Conservation (phyloP, 2,329 filamentous ascomycete species). For the Fusarium verrucosum region DNA sequence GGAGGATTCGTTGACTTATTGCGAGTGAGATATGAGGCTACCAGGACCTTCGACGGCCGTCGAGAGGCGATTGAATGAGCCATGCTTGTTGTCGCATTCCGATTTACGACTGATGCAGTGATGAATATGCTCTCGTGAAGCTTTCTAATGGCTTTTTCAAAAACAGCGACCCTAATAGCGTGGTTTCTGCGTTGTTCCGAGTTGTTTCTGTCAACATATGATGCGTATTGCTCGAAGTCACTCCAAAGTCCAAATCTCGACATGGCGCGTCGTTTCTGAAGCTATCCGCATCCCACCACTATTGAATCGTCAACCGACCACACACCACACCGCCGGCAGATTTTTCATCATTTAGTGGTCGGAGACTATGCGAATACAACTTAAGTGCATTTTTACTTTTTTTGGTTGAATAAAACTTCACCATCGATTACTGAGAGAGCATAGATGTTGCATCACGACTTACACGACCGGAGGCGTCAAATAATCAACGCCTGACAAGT, state of each 20-base stretch:
- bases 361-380: not conserved
- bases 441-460: constrained; percentile 37
- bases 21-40: constrained; percentile 22
- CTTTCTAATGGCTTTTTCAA: constrained; percentile 18
- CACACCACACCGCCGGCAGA: constrained; percentile 21
- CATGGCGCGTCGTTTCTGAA: constrained; percentile 44
- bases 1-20: constrained; percentile 29
- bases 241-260: constrained; percentile 36
- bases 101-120: constrained; percentile 39
- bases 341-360: not conserved
- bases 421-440: not conserved
- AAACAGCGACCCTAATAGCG: constrained; percentile 24
- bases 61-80: constrained; percentile 34
- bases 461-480: constrained; percentile 44
- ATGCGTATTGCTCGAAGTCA: constrained; percentile 43
- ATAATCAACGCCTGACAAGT: constrained; percentile 9
- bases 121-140: constrained; percentile 8
- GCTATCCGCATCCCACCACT: constrained; percentile 47
- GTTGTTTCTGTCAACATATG: constrained; percentile 13
- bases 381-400: constrained; percentile 26
- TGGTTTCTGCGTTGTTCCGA: constrained; percentile 21
- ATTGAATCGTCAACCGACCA: constrained; percentile 32
- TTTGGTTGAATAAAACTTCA: constrained; percentile 17
- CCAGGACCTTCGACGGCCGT: constrained; percentile 19
- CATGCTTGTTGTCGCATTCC: constrained; percentile 48